Evolutionary conservation across 2,329 filamentous ascomycete species (phyloP), one percentile per base, ranked within the genome.

Genomic region (Trichoderma endophyticum): DNA sequence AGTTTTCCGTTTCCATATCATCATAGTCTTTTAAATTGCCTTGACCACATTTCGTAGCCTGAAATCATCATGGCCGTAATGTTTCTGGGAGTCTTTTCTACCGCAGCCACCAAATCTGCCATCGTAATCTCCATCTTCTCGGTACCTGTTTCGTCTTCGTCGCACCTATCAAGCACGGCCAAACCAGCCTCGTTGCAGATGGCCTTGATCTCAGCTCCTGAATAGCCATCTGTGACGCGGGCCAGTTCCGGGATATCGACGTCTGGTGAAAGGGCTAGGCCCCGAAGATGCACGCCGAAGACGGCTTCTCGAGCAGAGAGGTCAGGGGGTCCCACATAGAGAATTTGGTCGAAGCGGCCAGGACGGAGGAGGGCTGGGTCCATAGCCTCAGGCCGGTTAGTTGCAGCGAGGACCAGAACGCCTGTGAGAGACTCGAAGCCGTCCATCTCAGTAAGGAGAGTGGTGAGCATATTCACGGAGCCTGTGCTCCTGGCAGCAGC

Each of bases 391-490:
- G 95, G 95, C 68, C 93, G 90, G 82, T 98, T 98, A 0, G 95
- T 98, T 3, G 95, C 95, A 0, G 93, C 95, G 21, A 98, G 88
- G 15, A 98, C 91, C 72, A 97, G 88, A 0, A 98, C 94, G 71
- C 93, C 93, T 70, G 91, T 91, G 24, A 97, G 85, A 51, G 91
- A 86, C 80, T 97, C 94, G 76, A 98, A 97, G 61, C 95, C 95
- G 79, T 98, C 95, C 92, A 98, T 97, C 80, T 98, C 95, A 73
- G 94, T 97, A 6, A 98, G 87, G 32, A 98, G 84, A 2, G 95
- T 97, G 0, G 94, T 95, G 15, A 98, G 88, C 59, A 97, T 93
- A 78, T 98, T 96, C 62, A 97, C 86, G 1, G 91, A 89, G 26
- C 83, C 82, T 48, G 77, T 78, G 60, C 80, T 80, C 18, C 79